Conservation (phyloP, 2,329 filamentous ascomycete genomes). For the Beauveria scarabaeidicola region DNA sequence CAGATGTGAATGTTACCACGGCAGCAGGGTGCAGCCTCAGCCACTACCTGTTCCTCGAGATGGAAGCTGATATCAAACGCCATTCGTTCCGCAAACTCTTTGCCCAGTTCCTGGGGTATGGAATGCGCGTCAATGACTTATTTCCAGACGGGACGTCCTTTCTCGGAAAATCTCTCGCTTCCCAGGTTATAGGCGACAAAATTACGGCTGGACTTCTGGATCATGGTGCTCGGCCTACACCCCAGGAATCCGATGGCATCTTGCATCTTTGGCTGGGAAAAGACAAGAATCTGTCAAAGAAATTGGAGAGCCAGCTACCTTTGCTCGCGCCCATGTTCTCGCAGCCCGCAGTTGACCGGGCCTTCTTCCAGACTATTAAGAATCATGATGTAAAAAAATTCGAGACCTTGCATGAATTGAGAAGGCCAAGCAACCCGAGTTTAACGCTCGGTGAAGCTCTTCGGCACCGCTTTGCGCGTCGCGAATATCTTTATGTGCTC, state of each 20-base stretch:
- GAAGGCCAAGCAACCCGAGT: not conserved
- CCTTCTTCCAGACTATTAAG: not conserved
- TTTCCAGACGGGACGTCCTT: not conserved
- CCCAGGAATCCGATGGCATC: not conserved
- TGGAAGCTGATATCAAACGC: not conserved
- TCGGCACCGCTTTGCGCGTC: not conserved
- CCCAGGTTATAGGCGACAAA: not conserved
- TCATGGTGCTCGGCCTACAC: not conserved
- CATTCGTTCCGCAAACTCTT: not conserved
- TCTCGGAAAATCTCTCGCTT: not conserved
- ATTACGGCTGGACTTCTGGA: not conserved
- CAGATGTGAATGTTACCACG: not conserved
- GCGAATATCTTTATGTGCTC: not conserved
- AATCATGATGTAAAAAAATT: not conserved
- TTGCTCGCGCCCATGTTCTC: not conserved
- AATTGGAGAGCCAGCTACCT: not conserved
- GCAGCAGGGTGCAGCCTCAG: not conserved
- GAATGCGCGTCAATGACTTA: not conserved
- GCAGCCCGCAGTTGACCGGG: not conserved
- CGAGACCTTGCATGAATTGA: not conserved
- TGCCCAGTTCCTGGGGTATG: not conserved
- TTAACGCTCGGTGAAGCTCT: not conserved
- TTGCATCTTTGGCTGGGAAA: not conserved
- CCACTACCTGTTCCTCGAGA: not conserved
- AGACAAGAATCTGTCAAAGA: not conserved